Base-by-base conservation (phyloP, 2,329 filamentous ascomycete species). In the Lasiodiplodia sp. region DNA sequence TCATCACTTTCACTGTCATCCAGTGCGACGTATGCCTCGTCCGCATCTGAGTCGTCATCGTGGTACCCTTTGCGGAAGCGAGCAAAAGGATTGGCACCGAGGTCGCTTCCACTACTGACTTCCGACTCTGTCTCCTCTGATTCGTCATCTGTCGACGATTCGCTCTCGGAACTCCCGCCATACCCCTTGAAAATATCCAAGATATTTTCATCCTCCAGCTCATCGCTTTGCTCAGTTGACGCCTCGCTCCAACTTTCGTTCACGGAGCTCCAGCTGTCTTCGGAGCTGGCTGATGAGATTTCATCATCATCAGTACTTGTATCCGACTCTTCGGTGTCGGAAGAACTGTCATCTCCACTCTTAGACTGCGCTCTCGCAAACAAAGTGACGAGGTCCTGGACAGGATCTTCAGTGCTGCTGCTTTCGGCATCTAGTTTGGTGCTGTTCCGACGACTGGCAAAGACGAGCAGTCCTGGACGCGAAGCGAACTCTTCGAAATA, bases 181-280 rank as follows among this genome's bases (percentile, higher is more conserved):
- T 63, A n/a, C 6, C 58, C 58, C 25, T 63, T 56, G 58, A 63
- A 63, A 4, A 21, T 2, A 2, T n/a, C 23, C 23, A 63, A 12
- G 21, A n/a, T 16, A 11, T 63, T 63, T 25, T 63, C 58, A 34
- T 63, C 58, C 16, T 47, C 12, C n/a, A 63, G 18, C 8, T 5
- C 23, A 31, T 63, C 58, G 10, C 21, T 40, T 11, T 14, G 25
- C 16, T 63, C 58, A 7, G 40, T 63, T 1, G 58, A 63, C 2
- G 38, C 58, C 18, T 63, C 38, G 23, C 58, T 63, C 40, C 58
- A 63, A 23, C 34, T 63, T 23, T 63, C 58, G n/a, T n/a, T 40
- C n/a, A 21, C 40, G 8, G 58, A 63, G n/a, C 34, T 63, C 58
- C 40, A 63, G 6, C 25, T 16, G 2, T 49, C 18, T 1, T 23